Evolutionary conservation across 2,329 filamentous ascomycete genomes (phyloP).

Genomic region (Arthrocladium fulminans): DNA sequence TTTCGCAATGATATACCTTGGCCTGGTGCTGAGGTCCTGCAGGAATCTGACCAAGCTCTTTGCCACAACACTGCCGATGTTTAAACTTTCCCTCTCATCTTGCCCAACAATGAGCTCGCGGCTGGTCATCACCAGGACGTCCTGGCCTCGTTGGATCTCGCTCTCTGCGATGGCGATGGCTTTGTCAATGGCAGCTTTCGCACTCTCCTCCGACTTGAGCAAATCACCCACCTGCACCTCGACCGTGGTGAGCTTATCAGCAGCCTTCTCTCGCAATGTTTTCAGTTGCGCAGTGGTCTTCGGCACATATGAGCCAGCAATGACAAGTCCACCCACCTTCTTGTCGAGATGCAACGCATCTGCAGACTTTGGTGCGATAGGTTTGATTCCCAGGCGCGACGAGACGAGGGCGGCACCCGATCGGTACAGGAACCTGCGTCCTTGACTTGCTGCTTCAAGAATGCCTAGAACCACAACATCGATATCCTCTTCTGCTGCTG

Average conservation of each 20-base stretch:
- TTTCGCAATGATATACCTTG: constrained; percentile 51
- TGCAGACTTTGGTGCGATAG: constrained; percentile 44
- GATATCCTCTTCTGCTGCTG: constrained; percentile 47
- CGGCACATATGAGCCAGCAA: constrained; percentile 51
- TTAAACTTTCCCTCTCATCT: constrained; percentile 44
- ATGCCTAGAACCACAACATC: constrained; percentile 47
- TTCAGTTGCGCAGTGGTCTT: constrained; percentile 51
- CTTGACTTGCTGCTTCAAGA: constrained; percentile 32
- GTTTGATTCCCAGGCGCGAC: constrained; percentile 44
- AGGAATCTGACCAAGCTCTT: constrained; percentile 45
- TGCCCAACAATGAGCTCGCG: constrained; percentile 42
- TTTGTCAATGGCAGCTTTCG: constrained; percentile 27
- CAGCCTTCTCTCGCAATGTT: constrained; percentile 32
- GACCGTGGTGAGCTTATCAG: constrained; percentile 36
- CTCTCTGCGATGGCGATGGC: constrained; percentile 32
- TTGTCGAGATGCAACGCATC: constrained; percentile 33
- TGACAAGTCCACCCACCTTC: constrained; percentile 42
- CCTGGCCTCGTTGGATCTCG: constrained; percentile 38
- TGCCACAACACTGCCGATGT: constrained; percentile 48
- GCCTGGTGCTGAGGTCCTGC: constrained; percentile 37
- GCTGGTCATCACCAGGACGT: constrained; percentile 53
- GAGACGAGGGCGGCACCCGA: constrained; percentile 42
- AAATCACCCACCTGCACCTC: constrained; percentile 43
- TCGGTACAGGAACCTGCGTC: constrained; percentile 39
- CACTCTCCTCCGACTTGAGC: constrained; percentile 27